Evolutionary conservation across 2,329 filamentous ascomycete genomes (phyloP).

Genomic region (Graphium sp.): DNA sequence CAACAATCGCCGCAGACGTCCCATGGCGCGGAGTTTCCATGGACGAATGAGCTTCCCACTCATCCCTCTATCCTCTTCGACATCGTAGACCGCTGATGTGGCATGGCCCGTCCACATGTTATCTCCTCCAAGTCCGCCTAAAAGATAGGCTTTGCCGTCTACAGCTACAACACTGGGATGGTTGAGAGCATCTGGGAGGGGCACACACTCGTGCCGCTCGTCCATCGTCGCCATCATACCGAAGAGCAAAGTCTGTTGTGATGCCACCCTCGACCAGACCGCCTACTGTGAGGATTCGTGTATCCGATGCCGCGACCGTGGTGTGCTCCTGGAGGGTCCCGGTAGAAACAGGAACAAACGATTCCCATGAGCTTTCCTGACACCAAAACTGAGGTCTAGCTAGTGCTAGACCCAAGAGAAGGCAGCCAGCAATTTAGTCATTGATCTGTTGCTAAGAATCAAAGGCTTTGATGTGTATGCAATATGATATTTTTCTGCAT

Average conservation of each 20-base stretch:
- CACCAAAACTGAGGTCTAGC: too few species aligned
- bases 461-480: too few species aligned
- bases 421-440: too few species aligned
- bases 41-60: conserved; percentile 10
- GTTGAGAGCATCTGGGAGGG: conserved; percentile 14
- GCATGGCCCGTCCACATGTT: conserved; percentile 11
- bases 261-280: conserved; percentile 9
- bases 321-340: conserved; percentile 12
- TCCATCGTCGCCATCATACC: conserved; percentile 14
- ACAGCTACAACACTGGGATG: conserved; percentile 19
- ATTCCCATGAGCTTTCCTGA: too few species aligned
- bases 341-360: conserved; percentile 9
- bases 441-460: too few species aligned
- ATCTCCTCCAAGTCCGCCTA: conserved; percentile 16
- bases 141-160: conserved; percentile 17
- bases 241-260: conserved; percentile 12
- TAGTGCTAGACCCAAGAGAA: too few species aligned
- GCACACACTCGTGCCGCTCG: conserved; percentile 11
- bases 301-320: conserved; percentile 9
- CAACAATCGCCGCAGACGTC: conserved; percentile 12
- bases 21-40: conserved; percentile 18
- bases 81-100: conserved; percentile 14
- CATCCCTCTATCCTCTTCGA: conserved; percentile 9
- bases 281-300: conserved; percentile 10
- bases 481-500: too few species aligned